These are phyloP conservation scores for Globisporangium echinulatum DNA, from an alignment of 352 stramenopile genomes.

Conservation along the genomic window DNA sequence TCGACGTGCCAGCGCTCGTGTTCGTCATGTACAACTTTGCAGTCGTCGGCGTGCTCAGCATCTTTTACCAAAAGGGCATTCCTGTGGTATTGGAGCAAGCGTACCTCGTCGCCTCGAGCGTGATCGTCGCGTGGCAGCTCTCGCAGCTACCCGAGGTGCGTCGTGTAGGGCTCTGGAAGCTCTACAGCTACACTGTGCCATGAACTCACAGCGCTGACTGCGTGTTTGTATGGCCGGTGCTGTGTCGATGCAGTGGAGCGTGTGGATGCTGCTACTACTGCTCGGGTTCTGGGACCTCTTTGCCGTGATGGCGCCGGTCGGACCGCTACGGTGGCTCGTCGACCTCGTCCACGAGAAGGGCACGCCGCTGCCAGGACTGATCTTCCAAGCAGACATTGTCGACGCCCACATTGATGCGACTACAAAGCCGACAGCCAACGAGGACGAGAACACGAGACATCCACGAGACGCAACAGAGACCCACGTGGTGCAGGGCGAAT, in stretches of 20 bases:
- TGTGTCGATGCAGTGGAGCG: slow-evolving; percentile 45
- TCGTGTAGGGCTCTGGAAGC: too few species aligned
- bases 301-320: slow-evolving; percentile 94
- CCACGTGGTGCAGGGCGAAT: background rate
- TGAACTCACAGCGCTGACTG: background rate
- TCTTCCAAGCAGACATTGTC: slow-evolving; percentile 90
- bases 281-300: slow-evolving; percentile 97
- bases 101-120: slow-evolving; percentile 90
- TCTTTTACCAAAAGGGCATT: slow-evolving; percentile 87
- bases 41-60: slow-evolving; percentile 72
- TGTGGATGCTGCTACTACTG: slow-evolving; percentile 87
- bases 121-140: slow-evolving; percentile 96
- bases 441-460: background rate
- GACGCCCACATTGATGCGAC: slow-evolving; percentile 25
- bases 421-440: too few species aligned
- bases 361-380: slow-evolving; percentile 85
- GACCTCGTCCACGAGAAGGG: slow-evolving; percentile 90
- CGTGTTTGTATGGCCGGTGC: background rate
- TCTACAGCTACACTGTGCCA: background rate
- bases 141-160: slow-evolving; percentile 93
- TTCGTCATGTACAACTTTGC: slow-evolving; percentile 89
- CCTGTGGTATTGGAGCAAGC: slow-evolving; percentile 74
- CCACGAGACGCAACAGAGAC: background rate
- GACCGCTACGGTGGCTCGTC: slow-evolving; percentile 91
- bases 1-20: slow-evolving; percentile 43